A percentile compares a stretch with the other conserved stretches of the same genome.
phyloP scores from a whole-genome alignment of 164 flowering plant genomes.

The Cinnamomum chago region DNA sequence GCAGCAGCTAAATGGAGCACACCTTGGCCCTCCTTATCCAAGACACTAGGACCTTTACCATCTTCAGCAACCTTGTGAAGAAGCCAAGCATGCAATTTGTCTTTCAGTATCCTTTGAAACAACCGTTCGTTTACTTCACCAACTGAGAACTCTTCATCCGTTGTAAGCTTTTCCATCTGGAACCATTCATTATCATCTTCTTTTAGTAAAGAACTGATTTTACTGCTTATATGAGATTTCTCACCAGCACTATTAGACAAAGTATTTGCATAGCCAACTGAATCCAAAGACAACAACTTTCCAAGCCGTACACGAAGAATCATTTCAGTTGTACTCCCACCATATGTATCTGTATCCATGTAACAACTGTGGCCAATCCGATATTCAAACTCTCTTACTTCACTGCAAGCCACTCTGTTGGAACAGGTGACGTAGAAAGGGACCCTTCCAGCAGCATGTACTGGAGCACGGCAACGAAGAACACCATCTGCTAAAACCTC shows the following conservation, averaged over 20 bases:
- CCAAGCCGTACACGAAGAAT: conserved; percentile 53
- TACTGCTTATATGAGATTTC: conserved; percentile 27
- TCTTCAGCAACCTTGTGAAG: conserved; percentile 65
- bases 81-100: conserved; percentile 74
- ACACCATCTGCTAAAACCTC: conserved; percentile 70
- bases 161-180: conserved; percentile 33
- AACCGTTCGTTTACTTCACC: conserved; percentile 46
- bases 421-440: conserved; percentile 92
- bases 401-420: conserved; percentile 95
- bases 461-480: conserved; percentile 72
- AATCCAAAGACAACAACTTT: conserved; percentile 45
- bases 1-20: conserved; percentile 90
- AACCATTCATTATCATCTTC: conserved; percentile 51
- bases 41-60: conserved; percentile 83
- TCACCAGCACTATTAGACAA: conserved; percentile 15
- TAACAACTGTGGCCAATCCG: conserved; percentile 24
- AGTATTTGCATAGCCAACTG: conserved; percentile 16
- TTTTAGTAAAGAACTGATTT: conserved; percentile 46
- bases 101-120: conserved; percentile 56
- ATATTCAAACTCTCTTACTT: conserved; percentile 93
- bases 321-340: conserved; percentile 32
- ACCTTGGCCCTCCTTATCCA: conserved; percentile 86
- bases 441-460: conserved; percentile 54
- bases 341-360: conserved; percentile 30
- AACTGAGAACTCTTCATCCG: conserved; percentile 32